Conservation (phyloP, 495 filamentous ascomycete genomes). For the Daldinia concentrica region DNA sequence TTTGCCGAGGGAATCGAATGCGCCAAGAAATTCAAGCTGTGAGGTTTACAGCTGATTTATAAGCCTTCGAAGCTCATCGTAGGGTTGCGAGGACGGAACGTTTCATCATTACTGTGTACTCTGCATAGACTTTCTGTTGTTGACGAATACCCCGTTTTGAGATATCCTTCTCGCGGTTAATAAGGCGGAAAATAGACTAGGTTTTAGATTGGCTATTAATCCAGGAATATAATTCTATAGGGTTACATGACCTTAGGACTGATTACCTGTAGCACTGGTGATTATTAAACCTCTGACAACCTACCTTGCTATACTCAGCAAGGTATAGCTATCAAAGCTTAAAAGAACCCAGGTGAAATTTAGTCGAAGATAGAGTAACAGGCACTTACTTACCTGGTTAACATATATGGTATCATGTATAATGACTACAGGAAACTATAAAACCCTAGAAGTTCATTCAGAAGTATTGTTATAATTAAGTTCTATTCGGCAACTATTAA, state of each 20-base stretch:
- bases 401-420: too few relatives aligned
- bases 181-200: background rate
- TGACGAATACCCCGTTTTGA: slow-evolving; percentile 22
- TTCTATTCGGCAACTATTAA: too few relatives aligned
- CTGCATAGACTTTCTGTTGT: slow-evolving; percentile 22
- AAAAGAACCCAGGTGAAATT: too few relatives aligned
- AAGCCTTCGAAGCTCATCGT: background rate
- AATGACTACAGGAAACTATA: too few relatives aligned
- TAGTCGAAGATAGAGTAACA: too few relatives aligned
- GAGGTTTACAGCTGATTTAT: slow-evolving; percentile 8
- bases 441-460: too few relatives aligned
- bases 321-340: too few relatives aligned
- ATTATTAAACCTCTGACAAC: background rate
- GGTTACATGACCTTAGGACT: background rate
- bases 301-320: too few relatives aligned
- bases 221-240: background rate
- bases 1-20: slow-evolving; percentile 88
- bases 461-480: too few relatives aligned
- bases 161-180: background rate
- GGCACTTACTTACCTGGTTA: too few relatives aligned
- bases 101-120: slow-evolving; percentile 15
- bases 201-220: slow-evolving; percentile 19
- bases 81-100: background rate
- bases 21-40: slow-evolving; percentile 64
- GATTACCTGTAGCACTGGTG: background rate